Base-by-base conservation (phyloP, 2,329 filamentous ascomycete species). In the Dothideomycetes sp. region DNA sequence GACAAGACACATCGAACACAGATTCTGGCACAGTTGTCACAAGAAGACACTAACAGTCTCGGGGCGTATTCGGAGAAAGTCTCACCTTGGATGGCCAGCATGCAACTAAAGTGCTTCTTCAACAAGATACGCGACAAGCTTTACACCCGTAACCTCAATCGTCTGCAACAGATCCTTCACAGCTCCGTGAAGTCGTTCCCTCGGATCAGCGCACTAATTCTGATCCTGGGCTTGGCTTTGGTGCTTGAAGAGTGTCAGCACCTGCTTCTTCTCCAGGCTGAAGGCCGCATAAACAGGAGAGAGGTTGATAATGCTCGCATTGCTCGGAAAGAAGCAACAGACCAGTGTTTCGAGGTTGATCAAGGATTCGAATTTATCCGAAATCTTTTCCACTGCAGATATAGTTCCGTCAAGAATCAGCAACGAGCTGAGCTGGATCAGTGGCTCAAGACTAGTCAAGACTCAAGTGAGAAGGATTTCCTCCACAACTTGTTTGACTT, bases 61-160 rank as follows among this genome's bases (percentile, higher is more conserved):
- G n/a, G n/a, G n/a, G 31, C 36, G 29, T 45, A 43, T 3, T 34
- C 29, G 4, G 41, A 45, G 3, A 47, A 49, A 39, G 52, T 50
- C 16, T 58, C 55, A 1, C 65, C 66, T 2, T 60, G 64, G 38
- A 62, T 70, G 47, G 66, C 66, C 10, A 68, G 65, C 39, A 59
- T 63, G 11, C 67, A 70, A 44, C 56, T 70, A 12, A 70, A 70
- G 45, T 68, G 66, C 56, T 66, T 68, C 54, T 69, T 68, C 53
- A 53, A 53, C 11, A 49, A 59, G 16, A 53, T 69, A 12, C 66
- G 67, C 38, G 55, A 57, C 19, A 48, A 55, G 12, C 63, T 64
- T 36, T 62, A 65, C 47, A 50, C 56, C 15, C 54, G 57, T 5
- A 57, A 69, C 8, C 56, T 70, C 37, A 66, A 65, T 43, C 64